Base-by-base conservation (phyloP, 495 filamentous ascomycete species). In the Apiosordaria backusii region DNA sequence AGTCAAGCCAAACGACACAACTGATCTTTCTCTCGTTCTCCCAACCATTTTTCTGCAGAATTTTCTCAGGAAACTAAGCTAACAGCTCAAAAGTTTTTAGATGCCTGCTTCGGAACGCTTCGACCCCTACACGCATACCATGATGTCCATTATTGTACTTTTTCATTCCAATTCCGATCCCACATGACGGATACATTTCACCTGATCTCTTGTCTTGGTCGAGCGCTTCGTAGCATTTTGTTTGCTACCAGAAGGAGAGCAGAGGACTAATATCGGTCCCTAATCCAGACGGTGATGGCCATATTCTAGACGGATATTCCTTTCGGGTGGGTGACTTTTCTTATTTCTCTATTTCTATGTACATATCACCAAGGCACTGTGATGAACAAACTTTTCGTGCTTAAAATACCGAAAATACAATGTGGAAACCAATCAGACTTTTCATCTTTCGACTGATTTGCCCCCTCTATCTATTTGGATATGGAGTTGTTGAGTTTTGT, bases 391-490 rank as follows among this genome's bases (percentile, higher is more conserved):
- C 77, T 83, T 83, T 92, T 90, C 90, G 93, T 93, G 91, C 91
- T 93, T 45, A 45, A 45, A 93, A 92, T 83, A 79, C 92, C 87
- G 90, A 96, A 90, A 67, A 74, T 80, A 76, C 74, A 80, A 85
- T 83, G 88, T 93, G 88, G 88, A 90, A 86, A 83, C 80, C 78
- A 82, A 83, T 85, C 86, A 89, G 86, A 80, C 89, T 95, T 96
- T 96, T 96, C 92, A 95, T 94, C 92, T 95, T 93, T 95, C 92
- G 84, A 82, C 92, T 96, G 92, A 96, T 63, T 74, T 63, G 61
- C 52, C 63, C 57, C 62, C 63, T 68, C 52, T 68, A 50, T 19
- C 16, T 22, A 45, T 58, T 45, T 45, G 35, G 16, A 45, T 45
- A 45, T 45, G 35, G 0, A 45, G 9, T 45, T 13, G 35, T 45